Evolutionary conservation across 768 basidiomycete genomes (phyloP), one percentile per base, ranked within the genome.

Genomic region (Auricularia sp.): DNA sequence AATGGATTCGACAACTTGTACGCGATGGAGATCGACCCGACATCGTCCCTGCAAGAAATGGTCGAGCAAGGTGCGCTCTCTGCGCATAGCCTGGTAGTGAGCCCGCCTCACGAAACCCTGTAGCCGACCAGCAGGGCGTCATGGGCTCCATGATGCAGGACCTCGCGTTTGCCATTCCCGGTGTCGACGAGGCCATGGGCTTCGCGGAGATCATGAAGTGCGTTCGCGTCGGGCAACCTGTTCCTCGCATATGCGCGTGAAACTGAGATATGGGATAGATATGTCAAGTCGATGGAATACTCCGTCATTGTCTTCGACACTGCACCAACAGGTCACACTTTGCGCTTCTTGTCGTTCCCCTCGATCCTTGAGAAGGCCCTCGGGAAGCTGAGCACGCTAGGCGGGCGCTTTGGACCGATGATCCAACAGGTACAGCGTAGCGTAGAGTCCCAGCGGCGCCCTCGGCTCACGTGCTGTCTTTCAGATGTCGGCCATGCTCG

Each of bases 61-160:
- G 91, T 98, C 42, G 97, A 99, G 71, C 87, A 91, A 72, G 95
- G 95, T 97, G 70, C 62, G 85, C 74, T 16, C 33, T 21, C 47
- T 69, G 47, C 21, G 34, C 39, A 62, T 60, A 36, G n/a, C 33
- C 36, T 60, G 42, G 23, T 10, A 16, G 34, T 58, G 34, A 61
- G 33, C 33, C 44, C 44, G n/a, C 14, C 35, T 60, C 7, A 21
- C 3, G 39, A 2, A 23, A 36, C 39, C 35, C 23, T 53, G 56
- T 71, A 93, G 90, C 91, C 65, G 91, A 92, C 74, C 84, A 87
- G 69, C 91, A 90, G 71, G 88, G 90, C 11, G 94, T 96, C 81
- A 98, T 98, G 96, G 93, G 93, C 58, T 87, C 89, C 67, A 98
- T 99, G 94, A 97, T 99, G 93, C 97, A 99, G 75, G 97, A 99